Base-by-base conservation (phyloP, 2,329 filamentous ascomycete genomes). In the Penicillium sp. region DNA sequence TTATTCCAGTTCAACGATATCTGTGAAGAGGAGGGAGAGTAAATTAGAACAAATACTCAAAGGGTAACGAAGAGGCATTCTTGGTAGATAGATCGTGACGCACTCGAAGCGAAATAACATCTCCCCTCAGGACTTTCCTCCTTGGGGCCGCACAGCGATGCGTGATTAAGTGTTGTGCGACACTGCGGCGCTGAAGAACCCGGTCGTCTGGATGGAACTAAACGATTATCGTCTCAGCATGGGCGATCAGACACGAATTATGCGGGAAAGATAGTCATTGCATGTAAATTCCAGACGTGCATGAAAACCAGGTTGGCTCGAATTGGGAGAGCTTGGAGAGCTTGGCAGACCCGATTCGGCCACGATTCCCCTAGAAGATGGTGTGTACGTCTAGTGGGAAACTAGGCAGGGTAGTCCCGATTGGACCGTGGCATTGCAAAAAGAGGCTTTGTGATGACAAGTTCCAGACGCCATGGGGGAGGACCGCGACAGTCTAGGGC, bases 171-270 rank as follows among this genome's bases (percentile, higher is more conserved):
- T 21, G 18, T 42, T 51, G 51, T 57, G 43, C 52, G 24, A 57
- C 45, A 30, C 46, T 50, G 37, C 21, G 42, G 40, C 30, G 13
- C 37, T 27, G 33, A 29, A 30, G 26, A 45, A 27, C 46, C 56
- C 57, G 49, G 32, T 27, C 52, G 44, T 49, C 17, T 48, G 54
- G 49, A 30, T 49, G 36, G 39, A 42, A 46, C 47, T 51, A 46
- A 47, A 48, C 41, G 52, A 53, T 52, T 46, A 56, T 36, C 32
- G 21, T 43, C 46, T 53, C 48, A 59, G 58, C 44, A 50, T 30
- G 42, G 39, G 23, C 40, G 51, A 46, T 43, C 18, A 56, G 40
- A 56, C 41, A 24, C 23, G 10, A 48, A 24, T 27, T 17, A 24
- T 41, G 45, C 33, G 40, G 20, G 30, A 26, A 40, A 18, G 26